A percentile compares a stretch with the other conserved stretches of the same genome.
These are phyloP conservation scores for Spergularia bocconei DNA, from an alignment of 148 eudicot genomes.

Conservation along the genomic window DNA sequence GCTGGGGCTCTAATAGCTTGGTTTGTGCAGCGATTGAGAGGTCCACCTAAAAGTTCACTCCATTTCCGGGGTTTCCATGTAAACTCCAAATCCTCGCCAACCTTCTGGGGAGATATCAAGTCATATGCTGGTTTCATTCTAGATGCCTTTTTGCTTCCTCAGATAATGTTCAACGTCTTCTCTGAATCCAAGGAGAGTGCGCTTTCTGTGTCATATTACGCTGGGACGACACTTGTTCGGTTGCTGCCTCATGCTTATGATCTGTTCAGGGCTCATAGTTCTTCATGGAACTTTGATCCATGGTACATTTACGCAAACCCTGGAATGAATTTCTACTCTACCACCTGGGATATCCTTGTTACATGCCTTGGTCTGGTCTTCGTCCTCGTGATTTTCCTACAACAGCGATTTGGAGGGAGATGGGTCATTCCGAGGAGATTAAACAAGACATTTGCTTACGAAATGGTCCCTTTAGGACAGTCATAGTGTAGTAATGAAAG, in stretches of 20 bases:
- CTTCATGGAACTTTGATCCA: slow-evolving; percentile 36
- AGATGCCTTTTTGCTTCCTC: slow-evolving; percentile 80
- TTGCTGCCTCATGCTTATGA: slow-evolving; percentile 77
- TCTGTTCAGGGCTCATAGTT: slow-evolving; percentile 54
- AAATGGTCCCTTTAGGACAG: slow-evolving; percentile 50
- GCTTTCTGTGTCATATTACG: slow-evolving; percentile 50
- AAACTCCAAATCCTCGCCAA: slow-evolving; percentile 22
- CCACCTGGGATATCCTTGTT: slow-evolving; percentile 67
- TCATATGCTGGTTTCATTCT: slow-evolving; percentile 70
- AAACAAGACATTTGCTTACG: slow-evolving; percentile 44
- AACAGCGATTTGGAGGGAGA: slow-evolving; percentile 71
- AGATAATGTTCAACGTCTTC: slow-evolving; percentile 63
- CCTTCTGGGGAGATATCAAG: slow-evolving; percentile 67
- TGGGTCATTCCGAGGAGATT: slow-evolving; percentile 62
- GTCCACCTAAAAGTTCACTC: slow-evolving; percentile 25
- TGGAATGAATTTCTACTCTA: slow-evolving; percentile 61
- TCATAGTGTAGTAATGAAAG: slow-evolving; percentile 7
- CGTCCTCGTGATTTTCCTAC: slow-evolving; percentile 50
- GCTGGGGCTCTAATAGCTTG: slow-evolving; percentile 60
- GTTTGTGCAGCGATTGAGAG: slow-evolving; percentile 46
- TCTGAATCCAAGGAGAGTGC: slow-evolving; percentile 47
- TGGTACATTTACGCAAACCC: slow-evolving; percentile 72
- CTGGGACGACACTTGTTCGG: slow-evolving; percentile 68
- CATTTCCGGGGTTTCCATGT: not conserved
- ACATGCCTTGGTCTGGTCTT: slow-evolving; percentile 50